Evolutionary conservation across 208 protist genomes (phyloP).

Genomic region (Trypanosoma melophagium): DNA sequence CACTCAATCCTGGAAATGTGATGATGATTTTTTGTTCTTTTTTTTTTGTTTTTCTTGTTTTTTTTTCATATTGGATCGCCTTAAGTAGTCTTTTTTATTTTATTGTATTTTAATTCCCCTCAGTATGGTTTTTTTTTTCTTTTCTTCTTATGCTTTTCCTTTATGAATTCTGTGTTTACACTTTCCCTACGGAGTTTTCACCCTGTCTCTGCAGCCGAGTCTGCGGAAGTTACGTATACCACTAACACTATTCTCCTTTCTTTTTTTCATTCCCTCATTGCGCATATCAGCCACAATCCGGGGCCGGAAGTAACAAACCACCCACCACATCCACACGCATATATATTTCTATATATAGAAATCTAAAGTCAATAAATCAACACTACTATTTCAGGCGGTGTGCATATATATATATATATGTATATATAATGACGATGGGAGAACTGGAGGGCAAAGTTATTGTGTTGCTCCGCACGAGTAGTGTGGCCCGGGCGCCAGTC

Average conservation of each 20-base stretch:
- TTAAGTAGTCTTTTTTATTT: slow-evolving; percentile 4
- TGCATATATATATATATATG: no score
- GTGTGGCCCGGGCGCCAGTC: slow-evolving; percentile 54
- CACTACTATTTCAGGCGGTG: no score
- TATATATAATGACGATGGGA: no score
- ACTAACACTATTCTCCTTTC: slow-evolving; percentile 3
- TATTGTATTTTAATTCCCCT: slow-evolving; percentile 8
- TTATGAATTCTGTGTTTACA: not conserved
- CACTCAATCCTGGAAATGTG: not conserved
- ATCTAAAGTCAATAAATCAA: no score
- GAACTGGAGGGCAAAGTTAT: slow-evolving; percentile 58
- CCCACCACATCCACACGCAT: no score
- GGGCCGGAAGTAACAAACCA: no score
- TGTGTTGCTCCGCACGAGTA: slow-evolving; percentile 73
- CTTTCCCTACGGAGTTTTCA: no score
- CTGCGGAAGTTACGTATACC: no score
- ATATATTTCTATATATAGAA: no score
- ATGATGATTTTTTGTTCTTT: slow-evolving; percentile 10
- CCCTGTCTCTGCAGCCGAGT: no score
- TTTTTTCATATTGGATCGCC: not conserved
- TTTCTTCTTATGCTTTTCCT: slow-evolving; percentile 15
- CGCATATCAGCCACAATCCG: no score
- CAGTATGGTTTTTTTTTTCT: not conserved
- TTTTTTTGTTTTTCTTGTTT: slow-evolving; percentile 6
- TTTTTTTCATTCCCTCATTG: slow-evolving; percentile 14